Conservation (phyloP, 129 eudicot genomes). For the Helianthus tuberosus region DNA sequence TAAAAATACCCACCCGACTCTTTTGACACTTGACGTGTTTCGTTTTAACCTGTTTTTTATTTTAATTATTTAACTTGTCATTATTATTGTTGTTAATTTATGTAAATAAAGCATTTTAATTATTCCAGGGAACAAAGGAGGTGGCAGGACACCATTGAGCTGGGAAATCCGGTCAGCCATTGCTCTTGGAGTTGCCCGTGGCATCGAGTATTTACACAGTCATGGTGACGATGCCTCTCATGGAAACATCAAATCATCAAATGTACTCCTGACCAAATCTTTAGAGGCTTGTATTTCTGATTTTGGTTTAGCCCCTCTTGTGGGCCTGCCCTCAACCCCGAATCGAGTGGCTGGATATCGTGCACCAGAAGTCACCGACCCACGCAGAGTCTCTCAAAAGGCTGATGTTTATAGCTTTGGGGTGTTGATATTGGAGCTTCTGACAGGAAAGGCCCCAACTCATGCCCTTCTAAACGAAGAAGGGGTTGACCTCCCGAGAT, state of each 20-base stretch:
- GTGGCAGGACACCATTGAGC: slow-evolving; percentile 75
- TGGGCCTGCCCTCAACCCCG: slow-evolving; percentile 73
- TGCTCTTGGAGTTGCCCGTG: slow-evolving; percentile 93
- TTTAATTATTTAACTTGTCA: no score
- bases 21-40: no score
- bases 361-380: slow-evolving; percentile 95
- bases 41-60: no score
- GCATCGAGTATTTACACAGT: slow-evolving; percentile 73
- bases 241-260: slow-evolving; percentile 90
- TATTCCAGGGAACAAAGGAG: slow-evolving; percentile 80
- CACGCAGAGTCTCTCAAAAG: slow-evolving; percentile 74
- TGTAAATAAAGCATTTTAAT: slow-evolving; percentile 1
- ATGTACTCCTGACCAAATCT: slow-evolving; percentile 76
- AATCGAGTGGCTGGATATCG: slow-evolving; percentile 83
- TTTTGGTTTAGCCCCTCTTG: slow-evolving; percentile 78
- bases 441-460: slow-evolving; percentile 89
- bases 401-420: slow-evolving; percentile 93
- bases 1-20: no score
- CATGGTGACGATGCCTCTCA: slow-evolving; percentile 66
- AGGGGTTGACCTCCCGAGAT: slow-evolving; percentile 93
- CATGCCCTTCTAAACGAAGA: slow-evolving; percentile 83
- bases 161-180: slow-evolving; percentile 78
- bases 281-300: slow-evolving; percentile 76
- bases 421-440: slow-evolving; percentile 75
- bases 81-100: neutral